Evolutionary conservation across 2,329 filamentous ascomycete species (phyloP), one percentile per base, ranked within the genome.

Genomic region (Colletotrichum higginsianum): DNA sequence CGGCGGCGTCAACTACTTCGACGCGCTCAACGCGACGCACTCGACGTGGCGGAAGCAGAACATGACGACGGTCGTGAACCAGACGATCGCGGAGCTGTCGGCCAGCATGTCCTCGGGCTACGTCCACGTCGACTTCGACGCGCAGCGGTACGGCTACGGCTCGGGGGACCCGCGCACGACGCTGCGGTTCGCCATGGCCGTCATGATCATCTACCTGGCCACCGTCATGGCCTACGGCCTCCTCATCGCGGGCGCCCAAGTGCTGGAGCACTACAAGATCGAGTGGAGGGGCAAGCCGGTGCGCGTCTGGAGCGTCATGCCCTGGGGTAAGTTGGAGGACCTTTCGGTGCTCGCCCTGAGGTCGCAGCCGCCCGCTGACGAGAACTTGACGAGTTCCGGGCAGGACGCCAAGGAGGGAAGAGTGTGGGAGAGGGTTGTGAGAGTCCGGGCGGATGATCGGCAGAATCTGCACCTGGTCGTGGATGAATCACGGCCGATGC

Each of bases 241-340:
- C 3, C 40, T n/a, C 21, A 23, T 61, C 21, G 58, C 21, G 9
- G 13, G 42, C 18, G 42, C 23, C 15, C 58, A 61, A 5, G 42
- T 49, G 21, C 18, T 61, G 21, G 42, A 61, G 42, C 38, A 57
- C n/a, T 57, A 57, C n/a, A 8, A 18, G 11, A 9, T 57, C n/a
- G 7, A 40, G 38, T 57, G 55, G 38, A 26, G 4, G 30, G 55
- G 55, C 2, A 12, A 40, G 30, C 55, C 55, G 8, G 55, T 57
- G 55, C 58, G 40, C 23, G 58, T 61, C 23, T 50, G 42, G 58
- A 61, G 58, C 21, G 58, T 61, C 7, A 21, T 9, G 42, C 42
- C 58, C 23, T 47, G 58, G 58, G 42, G 58, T 21, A 50, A 49
- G n/a, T n/a, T 61, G 23, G 18, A 61, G 21, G 58, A 61, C 46